Evolutionary conservation across 164 flowering plant genomes (phyloP).

Genomic region (Kingdonia uniflora): DNA sequence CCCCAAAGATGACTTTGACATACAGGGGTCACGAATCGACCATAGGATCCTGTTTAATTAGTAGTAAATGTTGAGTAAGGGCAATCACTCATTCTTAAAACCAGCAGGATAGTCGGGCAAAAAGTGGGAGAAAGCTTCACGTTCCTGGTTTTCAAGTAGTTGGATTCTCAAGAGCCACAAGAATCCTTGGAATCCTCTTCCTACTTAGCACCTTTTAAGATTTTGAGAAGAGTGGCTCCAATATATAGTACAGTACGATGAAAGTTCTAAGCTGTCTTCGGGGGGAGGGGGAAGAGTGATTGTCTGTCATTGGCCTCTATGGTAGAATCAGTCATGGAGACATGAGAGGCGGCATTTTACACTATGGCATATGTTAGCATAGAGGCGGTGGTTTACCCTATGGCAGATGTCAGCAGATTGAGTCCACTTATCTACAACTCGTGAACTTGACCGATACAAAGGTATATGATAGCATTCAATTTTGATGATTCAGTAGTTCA

Average conservation of each 20-base stretch:
- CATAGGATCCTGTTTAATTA: not conserved
- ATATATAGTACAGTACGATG: slow-evolving; percentile 3
- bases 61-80: too few relatives aligned
- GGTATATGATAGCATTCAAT: too few relatives aligned
- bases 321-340: slow-evolving; percentile 1
- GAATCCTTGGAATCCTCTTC: not conserved
- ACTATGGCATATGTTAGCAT: not conserved
- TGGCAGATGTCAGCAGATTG: not conserved
- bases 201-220: slow-evolving; percentile 1
- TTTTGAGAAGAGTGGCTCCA: too few relatives aligned
- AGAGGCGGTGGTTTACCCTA: too few relatives aligned
- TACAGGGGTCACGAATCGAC: not conserved
- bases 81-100: too few relatives aligned
- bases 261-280: too few relatives aligned
- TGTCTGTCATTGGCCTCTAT: slow-evolving; percentile 4
- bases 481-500: too few relatives aligned
- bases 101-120: too few relatives aligned
- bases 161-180: too few relatives aligned
- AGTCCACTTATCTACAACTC: slow-evolving; percentile 1
- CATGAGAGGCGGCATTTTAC: not conserved
- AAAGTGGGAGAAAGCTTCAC: too few relatives aligned
- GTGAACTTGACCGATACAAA: not conserved
- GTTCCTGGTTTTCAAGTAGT: too few relatives aligned
- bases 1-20: not conserved
- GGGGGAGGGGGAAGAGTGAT: not conserved